Evolutionary conservation across 345 rosid species (phyloP).

Genomic region (Lagerstroemia speciosa): DNA sequence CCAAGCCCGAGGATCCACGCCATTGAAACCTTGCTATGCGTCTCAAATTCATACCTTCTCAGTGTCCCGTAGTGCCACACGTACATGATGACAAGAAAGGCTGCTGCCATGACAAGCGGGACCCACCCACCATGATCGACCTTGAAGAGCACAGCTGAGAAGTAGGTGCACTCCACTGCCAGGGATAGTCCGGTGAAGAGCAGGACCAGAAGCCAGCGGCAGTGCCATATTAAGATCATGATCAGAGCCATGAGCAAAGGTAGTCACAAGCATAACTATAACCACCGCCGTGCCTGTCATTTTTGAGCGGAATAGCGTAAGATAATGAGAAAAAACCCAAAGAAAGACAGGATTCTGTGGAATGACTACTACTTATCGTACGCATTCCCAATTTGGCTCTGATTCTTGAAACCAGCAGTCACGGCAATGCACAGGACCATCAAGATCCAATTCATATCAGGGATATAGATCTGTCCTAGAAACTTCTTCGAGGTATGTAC

Average conservation of each 20-base stretch:
- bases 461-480: conserved; percentile 56
- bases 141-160: conserved; percentile 62
- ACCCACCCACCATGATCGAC: conserved; percentile 80
- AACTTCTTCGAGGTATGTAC: conserved; percentile 74
- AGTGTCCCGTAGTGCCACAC: conserved; percentile 70
- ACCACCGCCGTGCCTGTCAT: conserved; percentile 66
- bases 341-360: background rate
- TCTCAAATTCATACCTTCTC: conserved; percentile 69
- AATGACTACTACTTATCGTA: conserved; percentile 39
- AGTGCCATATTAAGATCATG: conserved; percentile 76
- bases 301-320: background rate
- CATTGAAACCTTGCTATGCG: conserved; percentile 70
- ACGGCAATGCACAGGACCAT: conserved; percentile 68
- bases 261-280: conserved; percentile 68
- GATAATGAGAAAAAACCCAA: background rate
- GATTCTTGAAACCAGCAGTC: conserved; percentile 61
- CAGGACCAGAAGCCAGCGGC: conserved; percentile 63
- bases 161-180: conserved; percentile 48
- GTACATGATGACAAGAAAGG: conserved; percentile 55
- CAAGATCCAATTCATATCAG: conserved; percentile 74
- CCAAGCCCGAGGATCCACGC: conserved; percentile 88
- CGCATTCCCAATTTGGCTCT: conserved; percentile 74
- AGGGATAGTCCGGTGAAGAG: conserved; percentile 48
- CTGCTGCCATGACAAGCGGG: conserved; percentile 59
- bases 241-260: conserved; percentile 53